phyloP scores from a whole-genome alignment of 495 filamentous ascomycete species.

The Penicillium argentinense region DNA sequence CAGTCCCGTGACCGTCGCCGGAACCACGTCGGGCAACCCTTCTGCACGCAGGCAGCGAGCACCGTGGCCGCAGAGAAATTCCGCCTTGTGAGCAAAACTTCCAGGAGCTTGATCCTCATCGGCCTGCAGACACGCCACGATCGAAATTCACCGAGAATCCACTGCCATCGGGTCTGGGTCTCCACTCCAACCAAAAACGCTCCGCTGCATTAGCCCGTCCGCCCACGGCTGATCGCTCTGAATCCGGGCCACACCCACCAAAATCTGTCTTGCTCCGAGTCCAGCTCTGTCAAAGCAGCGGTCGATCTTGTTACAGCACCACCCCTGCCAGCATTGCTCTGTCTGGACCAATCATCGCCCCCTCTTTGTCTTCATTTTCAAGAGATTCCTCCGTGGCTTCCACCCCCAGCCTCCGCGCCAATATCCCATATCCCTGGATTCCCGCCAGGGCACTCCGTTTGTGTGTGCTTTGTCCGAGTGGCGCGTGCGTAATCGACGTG shows the following conservation, averaged over 20 bases:
- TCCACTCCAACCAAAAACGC: slow-evolving; percentile 26
- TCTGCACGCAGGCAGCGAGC: no score
- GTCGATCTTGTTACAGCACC: slow-evolving; percentile 21
- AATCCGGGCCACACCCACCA: slow-evolving; percentile 29
- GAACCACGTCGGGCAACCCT: no score
- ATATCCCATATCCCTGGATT: slow-evolving; percentile 28
- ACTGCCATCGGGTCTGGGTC: slow-evolving; percentile 14
- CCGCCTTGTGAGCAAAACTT: background rate
- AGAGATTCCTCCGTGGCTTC: slow-evolving; percentile 10
- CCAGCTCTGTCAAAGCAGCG: slow-evolving; percentile 16
- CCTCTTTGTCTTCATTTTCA: slow-evolving; percentile 1
- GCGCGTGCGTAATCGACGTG: slow-evolving; percentile 19
- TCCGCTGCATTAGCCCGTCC: slow-evolving; percentile 37
- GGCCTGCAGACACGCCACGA: background rate
- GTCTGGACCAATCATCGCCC: slow-evolving; percentile 24
- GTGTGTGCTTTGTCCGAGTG: slow-evolving; percentile 21
- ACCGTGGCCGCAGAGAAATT: background rate
- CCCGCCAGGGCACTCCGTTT: slow-evolving; percentile 9
- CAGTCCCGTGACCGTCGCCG: background rate
- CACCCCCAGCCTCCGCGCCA: slow-evolving; percentile 6
- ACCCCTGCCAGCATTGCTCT: slow-evolving; percentile 15
- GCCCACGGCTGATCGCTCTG: slow-evolving; percentile 37
- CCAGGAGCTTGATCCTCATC: background rate
- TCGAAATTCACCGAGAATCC: slow-evolving; percentile 11
- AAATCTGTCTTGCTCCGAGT: slow-evolving; percentile 31